A percentile compares a stretch with the other conserved stretches of the same genome.
These are phyloP conservation scores for Venturiaceae sp. DNA, from an alignment of 2,329 filamentous ascomycete genomes.

Conservation along the genomic window DNA sequence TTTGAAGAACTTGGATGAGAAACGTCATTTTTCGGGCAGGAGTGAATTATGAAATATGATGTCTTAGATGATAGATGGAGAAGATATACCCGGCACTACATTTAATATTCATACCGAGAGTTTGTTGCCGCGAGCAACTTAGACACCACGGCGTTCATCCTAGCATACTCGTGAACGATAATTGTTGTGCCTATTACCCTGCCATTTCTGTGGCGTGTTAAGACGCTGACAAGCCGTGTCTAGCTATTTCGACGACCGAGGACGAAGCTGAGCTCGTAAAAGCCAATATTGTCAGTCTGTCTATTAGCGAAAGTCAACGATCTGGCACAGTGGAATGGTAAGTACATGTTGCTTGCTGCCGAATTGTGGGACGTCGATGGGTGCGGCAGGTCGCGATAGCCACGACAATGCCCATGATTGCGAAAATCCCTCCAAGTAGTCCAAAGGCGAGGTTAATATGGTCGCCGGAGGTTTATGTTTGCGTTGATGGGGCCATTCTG, in stretches of 20 bases:
- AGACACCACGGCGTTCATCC: no score
- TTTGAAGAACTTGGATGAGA: constrained; percentile 18
- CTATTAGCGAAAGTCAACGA: no score
- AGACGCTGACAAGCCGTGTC: background rate
- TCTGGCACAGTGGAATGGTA: background rate
- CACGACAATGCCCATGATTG: background rate
- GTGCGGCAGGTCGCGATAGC: background rate
- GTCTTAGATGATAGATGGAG: background rate
- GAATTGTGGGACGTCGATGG: background rate
- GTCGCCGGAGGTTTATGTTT: no score
- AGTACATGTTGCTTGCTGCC: background rate
- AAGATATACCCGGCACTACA: background rate
- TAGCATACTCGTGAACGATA: no score
- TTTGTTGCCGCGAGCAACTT: no score
- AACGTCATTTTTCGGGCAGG: background rate
- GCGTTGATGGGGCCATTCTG: no score
- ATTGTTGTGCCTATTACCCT: no score
- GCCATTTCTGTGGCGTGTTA: no score
- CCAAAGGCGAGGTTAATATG: background rate
- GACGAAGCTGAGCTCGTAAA: background rate
- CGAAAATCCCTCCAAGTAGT: background rate
- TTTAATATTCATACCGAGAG: background rate
- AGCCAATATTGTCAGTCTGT: background rate
- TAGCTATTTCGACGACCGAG: background rate
- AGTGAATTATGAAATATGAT: background rate